Conservation (phyloP, 169 alveolate species). For the Eimeria mitis region DNA sequence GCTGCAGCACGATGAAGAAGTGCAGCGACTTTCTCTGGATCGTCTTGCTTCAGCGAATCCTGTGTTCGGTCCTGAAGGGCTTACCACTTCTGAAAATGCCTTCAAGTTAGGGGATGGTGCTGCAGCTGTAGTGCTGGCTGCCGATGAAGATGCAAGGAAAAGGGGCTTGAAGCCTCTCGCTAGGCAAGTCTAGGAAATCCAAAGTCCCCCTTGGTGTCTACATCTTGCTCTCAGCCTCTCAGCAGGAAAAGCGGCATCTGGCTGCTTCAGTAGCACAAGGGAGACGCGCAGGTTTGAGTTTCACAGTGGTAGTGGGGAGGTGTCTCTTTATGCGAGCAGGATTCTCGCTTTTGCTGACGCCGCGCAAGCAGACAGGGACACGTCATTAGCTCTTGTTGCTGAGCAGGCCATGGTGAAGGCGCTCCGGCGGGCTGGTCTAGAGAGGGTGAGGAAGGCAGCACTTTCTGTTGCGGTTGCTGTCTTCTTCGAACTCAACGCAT, state of each 20-base stretch:
- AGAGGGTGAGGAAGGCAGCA: slow-evolving; percentile 71
- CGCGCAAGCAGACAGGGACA: slow-evolving; percentile 92
- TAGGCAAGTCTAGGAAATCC: slow-evolving; percentile 43
- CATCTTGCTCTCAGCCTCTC: no score
- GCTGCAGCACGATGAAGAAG: slow-evolving; percentile 80
- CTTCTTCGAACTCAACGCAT: neutral
- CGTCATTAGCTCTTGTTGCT: slow-evolving; percentile 94
- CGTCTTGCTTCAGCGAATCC: slow-evolving; percentile 89
- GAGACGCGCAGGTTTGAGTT: neutral
- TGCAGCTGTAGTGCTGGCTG: slow-evolving; percentile 91
- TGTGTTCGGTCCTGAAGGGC: slow-evolving; percentile 92
- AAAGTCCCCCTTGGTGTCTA: neutral
- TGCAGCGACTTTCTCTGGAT: slow-evolving; percentile 47
- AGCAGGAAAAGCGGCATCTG: neutral
- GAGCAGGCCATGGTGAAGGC: slow-evolving; percentile 89
- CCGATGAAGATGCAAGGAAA: slow-evolving; percentile 89
- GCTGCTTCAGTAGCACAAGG: neutral
- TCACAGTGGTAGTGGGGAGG: neutral
- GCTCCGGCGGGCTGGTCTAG: slow-evolving; percentile 87
- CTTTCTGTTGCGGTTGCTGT: neutral
- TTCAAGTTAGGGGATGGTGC: slow-evolving; percentile 97
- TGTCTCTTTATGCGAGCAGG: slow-evolving; percentile 52
- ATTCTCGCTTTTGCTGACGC: slow-evolving; percentile 92
- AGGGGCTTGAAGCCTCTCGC: slow-evolving; percentile 93
- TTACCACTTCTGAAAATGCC: slow-evolving; percentile 96